Base-by-base conservation (phyloP, 306 rosid genomes). In the Nissolia schottii region DNA sequence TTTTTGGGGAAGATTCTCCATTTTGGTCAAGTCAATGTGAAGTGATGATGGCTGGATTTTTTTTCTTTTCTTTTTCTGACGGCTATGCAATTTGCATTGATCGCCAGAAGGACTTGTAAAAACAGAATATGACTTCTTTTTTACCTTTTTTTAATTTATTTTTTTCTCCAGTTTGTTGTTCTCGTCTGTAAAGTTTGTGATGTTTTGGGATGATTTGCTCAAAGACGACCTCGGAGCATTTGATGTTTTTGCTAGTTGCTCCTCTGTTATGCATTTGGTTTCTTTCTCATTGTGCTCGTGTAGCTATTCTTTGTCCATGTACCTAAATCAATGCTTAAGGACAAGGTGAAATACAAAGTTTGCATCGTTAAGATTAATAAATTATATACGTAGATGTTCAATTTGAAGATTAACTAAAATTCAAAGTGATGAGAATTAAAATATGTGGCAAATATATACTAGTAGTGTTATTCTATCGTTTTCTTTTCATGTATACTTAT, bases 1-100 rank as follows among this genome's bases (percentile, higher is more conserved):
- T 69, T 66, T 74, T 28, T 0, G 8, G 18, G 15, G 51, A 49
- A 25, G 73, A 29, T 62, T 72, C 74, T 71, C 64, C 74, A 25
- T 54, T 61, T 11, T 34, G 27, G 43, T 45, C 34, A 16, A 7
- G 24, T 25, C 45, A 16, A 46, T 29, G 2, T 20, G 13, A 57
- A 28, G 57, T 24, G 40, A 28, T 67, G 11, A 6, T 3, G n/a
- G n/a, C n/a, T n/a, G n/a, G n/a, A n/a, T 63, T 23, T 8, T n/a
- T 37, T 31, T 31, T 29, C 18, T 45, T 63, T 15, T 3, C 15
- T 27, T 22, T 43, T 20, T 12, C 1, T 5, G 1, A 24, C 35
- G 53, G 53, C 64, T 11, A 16, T 50, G 62, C 72, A 49, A 18
- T 37, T 37, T 20, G 50, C 19, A 8, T 40, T 16, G 50, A 43